Conservation (phyloP, 148 eudicot genomes). For the Gaultheria prostrata region DNA sequence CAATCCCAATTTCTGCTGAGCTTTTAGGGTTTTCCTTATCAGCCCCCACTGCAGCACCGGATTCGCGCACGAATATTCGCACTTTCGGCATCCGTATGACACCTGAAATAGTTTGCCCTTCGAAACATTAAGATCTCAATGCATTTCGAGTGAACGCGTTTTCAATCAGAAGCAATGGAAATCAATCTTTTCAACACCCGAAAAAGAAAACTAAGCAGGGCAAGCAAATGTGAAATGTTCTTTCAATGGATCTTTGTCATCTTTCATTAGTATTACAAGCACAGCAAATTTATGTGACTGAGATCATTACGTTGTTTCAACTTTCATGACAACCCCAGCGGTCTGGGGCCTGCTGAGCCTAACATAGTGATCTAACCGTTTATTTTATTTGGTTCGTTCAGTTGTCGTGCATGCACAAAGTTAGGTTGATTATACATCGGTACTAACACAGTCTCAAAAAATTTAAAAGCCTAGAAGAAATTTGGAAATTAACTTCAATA, state of each 20-base stretch:
- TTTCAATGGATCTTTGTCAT: neutral
- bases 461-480: too few species aligned
- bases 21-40: slow-evolving; percentile 29
- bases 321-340: too few species aligned
- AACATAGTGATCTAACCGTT: neutral
- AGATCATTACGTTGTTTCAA: too few species aligned
- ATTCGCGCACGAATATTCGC: slow-evolving; percentile 21
- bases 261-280: neutral
- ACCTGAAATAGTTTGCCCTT: slow-evolving; percentile 30
- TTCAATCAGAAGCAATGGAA: neutral
- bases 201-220: neutral
- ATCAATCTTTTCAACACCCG: neutral
- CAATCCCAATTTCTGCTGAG: slow-evolving; percentile 35
- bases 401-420: neutral
- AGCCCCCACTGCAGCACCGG: slow-evolving; percentile 19
- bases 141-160: neutral
- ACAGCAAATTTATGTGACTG: too few species aligned
- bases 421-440: neutral
- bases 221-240: neutral
- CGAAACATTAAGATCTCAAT: neutral
- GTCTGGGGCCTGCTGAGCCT: neutral
- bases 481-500: too few species aligned
- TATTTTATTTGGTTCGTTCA: too few species aligned
- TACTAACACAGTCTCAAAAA: too few species aligned
- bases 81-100: slow-evolving; percentile 46